These are phyloP conservation scores for Globisporangium polare DNA, from an alignment of 352 stramenopile genomes.

Conservation along the genomic window DNA sequence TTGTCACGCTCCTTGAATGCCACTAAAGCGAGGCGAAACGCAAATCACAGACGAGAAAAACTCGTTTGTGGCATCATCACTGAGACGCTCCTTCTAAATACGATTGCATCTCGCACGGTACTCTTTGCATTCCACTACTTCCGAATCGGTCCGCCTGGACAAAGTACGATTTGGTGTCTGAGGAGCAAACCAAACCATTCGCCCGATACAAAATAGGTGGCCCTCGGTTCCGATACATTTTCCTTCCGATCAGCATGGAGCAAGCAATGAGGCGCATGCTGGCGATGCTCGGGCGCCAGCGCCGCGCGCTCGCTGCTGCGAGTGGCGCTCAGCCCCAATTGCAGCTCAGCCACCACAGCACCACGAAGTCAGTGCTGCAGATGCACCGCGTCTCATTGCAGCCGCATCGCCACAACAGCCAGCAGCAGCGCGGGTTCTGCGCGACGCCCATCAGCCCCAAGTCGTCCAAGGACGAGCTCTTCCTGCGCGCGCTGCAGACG, in stretches of 20 bases:
- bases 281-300: background rate
- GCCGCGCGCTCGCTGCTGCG: background rate
- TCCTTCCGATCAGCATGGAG: background rate
- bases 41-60: background rate
- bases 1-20: slow-evolving; percentile 18
- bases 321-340: background rate
- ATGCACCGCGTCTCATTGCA: background rate
- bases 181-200: background rate
- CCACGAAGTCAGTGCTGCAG: background rate
- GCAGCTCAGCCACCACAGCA: background rate
- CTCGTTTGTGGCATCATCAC: background rate
- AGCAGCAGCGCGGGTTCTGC: slow-evolving; percentile 2
- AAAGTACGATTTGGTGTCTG: slow-evolving; percentile 2
- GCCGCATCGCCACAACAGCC: background rate
- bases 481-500: slow-evolving; percentile 43
- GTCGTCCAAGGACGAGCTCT: slow-evolving; percentile 41
- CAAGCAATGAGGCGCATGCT: slow-evolving; percentile 9
- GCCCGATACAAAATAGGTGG: slow-evolving; percentile 12
- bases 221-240: background rate
- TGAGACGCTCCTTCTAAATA: background rate
- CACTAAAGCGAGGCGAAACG: slow-evolving; percentile 5
- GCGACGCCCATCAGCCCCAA: slow-evolving; percentile 16
- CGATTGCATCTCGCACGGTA: background rate
- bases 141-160: background rate
- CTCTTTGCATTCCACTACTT: background rate